phyloP scores from a whole-genome alignment of 345 rosid genomes.

The Murraya koenigii region DNA sequence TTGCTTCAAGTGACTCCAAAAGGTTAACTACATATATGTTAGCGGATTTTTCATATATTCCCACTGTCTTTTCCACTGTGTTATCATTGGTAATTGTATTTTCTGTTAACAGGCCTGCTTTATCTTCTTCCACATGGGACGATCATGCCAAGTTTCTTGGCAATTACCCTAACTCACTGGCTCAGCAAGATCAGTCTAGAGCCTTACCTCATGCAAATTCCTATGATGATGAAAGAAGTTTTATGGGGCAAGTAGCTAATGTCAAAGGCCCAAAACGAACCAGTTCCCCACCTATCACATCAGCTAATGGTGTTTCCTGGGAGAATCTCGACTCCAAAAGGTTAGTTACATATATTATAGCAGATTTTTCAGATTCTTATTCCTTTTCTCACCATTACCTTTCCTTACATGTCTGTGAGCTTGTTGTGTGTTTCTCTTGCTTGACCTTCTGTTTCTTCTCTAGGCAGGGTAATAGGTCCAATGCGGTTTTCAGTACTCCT shows the following conservation, averaged over 20 bases:
- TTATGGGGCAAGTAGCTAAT: constrained; percentile 28
- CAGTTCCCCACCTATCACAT: constrained; percentile 37
- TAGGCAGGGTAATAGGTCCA: constrained; percentile 37
- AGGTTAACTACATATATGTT: constrained; percentile 35
- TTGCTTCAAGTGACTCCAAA: constrained; percentile 37
- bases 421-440: constrained; percentile 22
- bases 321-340: constrained; percentile 43
- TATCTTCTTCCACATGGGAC: constrained; percentile 34
- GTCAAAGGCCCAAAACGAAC: constrained; percentile 41
- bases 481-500: constrained; percentile 19
- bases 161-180: constrained; percentile 24
- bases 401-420: constrained; percentile 11
- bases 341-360: constrained; percentile 25
- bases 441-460: constrained; percentile 51
- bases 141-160: constrained; percentile 32
- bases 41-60: not conserved
- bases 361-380: not conserved
- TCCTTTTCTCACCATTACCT: not conserved
- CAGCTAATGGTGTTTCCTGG: constrained; percentile 26
- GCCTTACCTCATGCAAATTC: constrained; percentile 29
- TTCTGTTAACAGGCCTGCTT: constrained; percentile 40
- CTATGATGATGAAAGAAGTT: constrained; percentile 27
- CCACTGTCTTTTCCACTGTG: not conserved
- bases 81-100: constrained; percentile 9
- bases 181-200: constrained; percentile 36